Evolutionary conservation across 768 basidiomycete genomes (phyloP).

Genomic region (Russula brevipes): DNA sequence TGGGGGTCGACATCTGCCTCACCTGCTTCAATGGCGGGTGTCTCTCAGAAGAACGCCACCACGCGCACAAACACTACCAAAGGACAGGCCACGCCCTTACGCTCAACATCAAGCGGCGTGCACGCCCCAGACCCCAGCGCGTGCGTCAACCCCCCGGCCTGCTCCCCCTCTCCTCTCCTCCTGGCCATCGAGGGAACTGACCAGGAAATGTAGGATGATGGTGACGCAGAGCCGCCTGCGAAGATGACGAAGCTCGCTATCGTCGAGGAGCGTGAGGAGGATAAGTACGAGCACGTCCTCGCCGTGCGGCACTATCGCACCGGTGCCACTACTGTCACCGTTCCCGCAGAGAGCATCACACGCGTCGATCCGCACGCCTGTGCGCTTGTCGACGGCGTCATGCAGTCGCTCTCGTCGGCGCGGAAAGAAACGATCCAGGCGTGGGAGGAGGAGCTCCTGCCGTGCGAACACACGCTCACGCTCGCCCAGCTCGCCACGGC

Average conservation of each 20-base stretch:
- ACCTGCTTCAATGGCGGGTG: constrained; percentile 95
- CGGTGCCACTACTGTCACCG: constrained; percentile 32
- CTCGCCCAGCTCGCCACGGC: constrained; percentile 47
- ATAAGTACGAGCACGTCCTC: constrained; percentile 71
- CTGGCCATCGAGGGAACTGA: background rate
- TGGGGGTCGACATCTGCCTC: constrained; percentile 86
- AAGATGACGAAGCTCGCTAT: constrained; percentile 92
- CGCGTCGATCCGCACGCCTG: constrained; percentile 42
- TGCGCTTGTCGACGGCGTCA: constrained; percentile 57
- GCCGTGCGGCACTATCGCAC: constrained; percentile 70
- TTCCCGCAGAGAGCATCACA: constrained; percentile 42
- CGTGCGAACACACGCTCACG: constrained; percentile 77
- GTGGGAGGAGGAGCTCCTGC: constrained; percentile 90
- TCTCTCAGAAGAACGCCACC: constrained; percentile 53
- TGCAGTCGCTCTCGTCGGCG: constrained; percentile 80
- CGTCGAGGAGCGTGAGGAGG: constrained; percentile 77
- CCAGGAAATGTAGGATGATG: constrained; percentile 29
- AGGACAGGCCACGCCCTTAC: constrained; percentile 73
- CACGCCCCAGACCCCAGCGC: constrained; percentile 57
- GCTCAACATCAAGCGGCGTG: constrained; percentile 72
- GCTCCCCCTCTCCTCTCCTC: background rate
- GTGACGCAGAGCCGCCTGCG: constrained; percentile 76
- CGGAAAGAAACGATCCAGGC: constrained; percentile 93
- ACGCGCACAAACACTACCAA: constrained; percentile 65
- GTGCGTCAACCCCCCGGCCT: constrained; percentile 42